Evolutionary conservation across 2,329 filamentous ascomycete species (phyloP).

Genomic region (Ceratocystis albifundus): DNA sequence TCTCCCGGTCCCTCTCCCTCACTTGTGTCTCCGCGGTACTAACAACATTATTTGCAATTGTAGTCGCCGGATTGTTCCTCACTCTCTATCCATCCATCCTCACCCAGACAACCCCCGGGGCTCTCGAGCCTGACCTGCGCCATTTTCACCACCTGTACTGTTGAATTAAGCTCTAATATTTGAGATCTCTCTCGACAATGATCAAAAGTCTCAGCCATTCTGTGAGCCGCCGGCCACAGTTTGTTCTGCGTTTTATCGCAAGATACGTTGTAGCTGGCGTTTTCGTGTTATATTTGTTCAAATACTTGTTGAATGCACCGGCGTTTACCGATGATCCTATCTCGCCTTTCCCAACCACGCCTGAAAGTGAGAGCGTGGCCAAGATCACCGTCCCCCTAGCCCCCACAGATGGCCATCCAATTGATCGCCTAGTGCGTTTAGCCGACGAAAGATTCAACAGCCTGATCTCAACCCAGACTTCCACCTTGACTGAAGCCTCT

Average conservation of each 20-base stretch:
- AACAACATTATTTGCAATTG: neutral
- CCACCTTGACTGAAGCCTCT: slow-evolving; percentile 41
- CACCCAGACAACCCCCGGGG: neutral
- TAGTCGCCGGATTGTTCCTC: too few relatives aligned
- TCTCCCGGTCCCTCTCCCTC: neutral
- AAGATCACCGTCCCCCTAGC: slow-evolving; percentile 25
- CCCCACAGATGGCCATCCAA: slow-evolving; percentile 35
- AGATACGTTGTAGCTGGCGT: slow-evolving; percentile 15
- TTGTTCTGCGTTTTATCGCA: slow-evolving; percentile 15
- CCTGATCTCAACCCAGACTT: slow-evolving; percentile 37
- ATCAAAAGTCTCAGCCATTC: slow-evolving; percentile 16
- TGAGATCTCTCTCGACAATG: neutral
- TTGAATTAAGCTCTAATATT: neutral
- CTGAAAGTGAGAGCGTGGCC: slow-evolving; percentile 20
- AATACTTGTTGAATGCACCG: slow-evolving; percentile 15
- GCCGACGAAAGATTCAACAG: slow-evolving; percentile 36
- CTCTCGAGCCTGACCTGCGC: neutral
- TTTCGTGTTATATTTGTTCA: slow-evolving; percentile 15
- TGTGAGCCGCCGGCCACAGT: slow-evolving; percentile 16
- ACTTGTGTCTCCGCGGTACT: neutral
- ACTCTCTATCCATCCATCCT: neutral
- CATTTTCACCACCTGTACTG: neutral
- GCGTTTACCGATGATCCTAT: slow-evolving; percentile 11
- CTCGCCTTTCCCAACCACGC: neutral
- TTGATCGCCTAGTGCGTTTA: slow-evolving; percentile 39